Conservation (phyloP, 192 early-diverging fungal species). For the Funneliformis geosporum region DNA sequence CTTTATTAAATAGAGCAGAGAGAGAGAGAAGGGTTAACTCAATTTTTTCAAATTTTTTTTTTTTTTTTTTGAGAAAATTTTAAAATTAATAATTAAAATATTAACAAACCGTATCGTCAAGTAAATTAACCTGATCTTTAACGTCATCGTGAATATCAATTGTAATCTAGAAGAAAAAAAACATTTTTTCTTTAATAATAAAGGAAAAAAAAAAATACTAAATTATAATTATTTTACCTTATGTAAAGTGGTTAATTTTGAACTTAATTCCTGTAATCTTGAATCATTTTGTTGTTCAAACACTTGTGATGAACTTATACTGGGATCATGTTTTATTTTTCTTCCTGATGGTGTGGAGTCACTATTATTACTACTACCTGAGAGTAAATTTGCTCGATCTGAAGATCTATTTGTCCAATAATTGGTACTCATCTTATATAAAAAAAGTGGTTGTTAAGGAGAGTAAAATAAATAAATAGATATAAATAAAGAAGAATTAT, state of each 20-base stretch:
- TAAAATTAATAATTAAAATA: background rate
- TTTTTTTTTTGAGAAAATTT: background rate
- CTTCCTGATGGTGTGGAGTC: background rate
- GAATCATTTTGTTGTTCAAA: slow-evolving; percentile 53
- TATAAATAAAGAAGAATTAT: too few species aligned
- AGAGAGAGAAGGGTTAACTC: too few species aligned
- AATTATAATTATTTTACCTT: slow-evolving; percentile 36
- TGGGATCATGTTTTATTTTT: background rate
- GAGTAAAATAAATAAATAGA: too few species aligned
- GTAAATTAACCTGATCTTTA: slow-evolving; percentile 40
- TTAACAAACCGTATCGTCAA: slow-evolving; percentile 43
- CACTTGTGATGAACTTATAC: background rate
- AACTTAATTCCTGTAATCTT: slow-evolving; percentile 44
- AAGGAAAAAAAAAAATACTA: background rate
- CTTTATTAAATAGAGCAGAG: background rate
- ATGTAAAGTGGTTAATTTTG: slow-evolving; percentile 47
- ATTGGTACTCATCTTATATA: background rate
- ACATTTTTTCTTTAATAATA: background rate
- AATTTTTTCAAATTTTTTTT: background rate
- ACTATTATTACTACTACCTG: background rate
- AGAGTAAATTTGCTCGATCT: slow-evolving; percentile 17
- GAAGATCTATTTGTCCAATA: background rate
- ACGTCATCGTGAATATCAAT: slow-evolving; percentile 51
- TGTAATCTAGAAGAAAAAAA: slow-evolving; percentile 39
- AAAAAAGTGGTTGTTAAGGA: too few species aligned